Percentiles rank a stretch among this genome's conserved stretches.
These are phyloP conservation scores for Verticillium isaacii DNA, from an alignment of 2,329 filamentous ascomycete species.

Conservation along the genomic window DNA sequence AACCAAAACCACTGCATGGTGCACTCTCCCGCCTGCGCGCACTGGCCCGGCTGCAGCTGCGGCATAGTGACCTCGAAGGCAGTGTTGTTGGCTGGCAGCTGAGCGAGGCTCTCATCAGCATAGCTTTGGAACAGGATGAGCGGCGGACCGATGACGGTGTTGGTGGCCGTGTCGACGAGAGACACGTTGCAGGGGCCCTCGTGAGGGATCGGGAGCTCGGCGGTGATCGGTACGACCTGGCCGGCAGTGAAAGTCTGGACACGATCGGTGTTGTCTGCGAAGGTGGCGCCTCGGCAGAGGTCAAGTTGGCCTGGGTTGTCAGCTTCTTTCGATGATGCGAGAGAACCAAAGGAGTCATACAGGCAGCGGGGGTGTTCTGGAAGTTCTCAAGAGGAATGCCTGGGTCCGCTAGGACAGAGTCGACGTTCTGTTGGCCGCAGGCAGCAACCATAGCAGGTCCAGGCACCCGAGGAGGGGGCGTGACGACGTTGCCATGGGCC, in stretches of 20 bases:
- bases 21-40: constrained; percentile 24
- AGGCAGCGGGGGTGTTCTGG: constrained; percentile 14
- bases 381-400: constrained; percentile 29
- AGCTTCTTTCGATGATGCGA: background rate
- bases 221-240: constrained; percentile 36
- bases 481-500: constrained; percentile 38
- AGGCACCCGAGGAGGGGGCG: constrained; percentile 33
- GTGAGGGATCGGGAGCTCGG: constrained; percentile 37
- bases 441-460: constrained; percentile 36
- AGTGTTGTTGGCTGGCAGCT: constrained; percentile 35
- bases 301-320: constrained; percentile 21
- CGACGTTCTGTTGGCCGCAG: constrained; percentile 35
- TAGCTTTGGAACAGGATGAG: constrained; percentile 53
- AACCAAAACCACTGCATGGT: constrained; percentile 43
- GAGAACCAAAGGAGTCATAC: constrained; percentile 15
- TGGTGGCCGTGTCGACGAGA: constrained; percentile 47
- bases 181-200: constrained; percentile 49
- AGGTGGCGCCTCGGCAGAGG: constrained; percentile 42
- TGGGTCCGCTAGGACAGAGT: constrained; percentile 26
- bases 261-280: constrained; percentile 36
- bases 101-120: constrained; percentile 36
- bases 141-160: constrained; percentile 45
- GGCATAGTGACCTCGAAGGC: constrained; percentile 37
- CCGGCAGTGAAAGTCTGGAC: constrained; percentile 37
- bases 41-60: constrained; percentile 16